phyloP scores from a whole-genome alignment of 371 early-diverging fungal genomes.

The Nematocida ausubeli region DNA sequence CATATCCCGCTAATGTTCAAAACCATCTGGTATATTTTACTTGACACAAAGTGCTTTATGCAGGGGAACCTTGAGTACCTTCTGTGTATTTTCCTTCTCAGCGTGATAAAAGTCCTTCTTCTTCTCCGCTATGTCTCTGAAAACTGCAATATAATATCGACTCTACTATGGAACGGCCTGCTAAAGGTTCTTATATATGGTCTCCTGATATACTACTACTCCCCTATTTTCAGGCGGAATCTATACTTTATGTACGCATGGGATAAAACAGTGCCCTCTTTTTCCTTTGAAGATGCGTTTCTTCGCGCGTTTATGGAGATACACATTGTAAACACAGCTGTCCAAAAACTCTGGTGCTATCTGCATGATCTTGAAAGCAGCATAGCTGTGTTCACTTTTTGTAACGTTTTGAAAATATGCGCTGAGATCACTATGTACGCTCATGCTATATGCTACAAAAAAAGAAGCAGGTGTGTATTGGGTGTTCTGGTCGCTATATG shows the following conservation, averaged over 20 bases:
- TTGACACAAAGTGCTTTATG: neutral
- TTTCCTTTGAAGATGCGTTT: neutral
- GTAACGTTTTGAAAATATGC: neutral
- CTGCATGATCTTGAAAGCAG: neutral
- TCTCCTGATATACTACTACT: neutral
- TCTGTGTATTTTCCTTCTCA: neutral
- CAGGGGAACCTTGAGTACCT: conserved; percentile 12
- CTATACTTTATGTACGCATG: conserved; percentile 2
- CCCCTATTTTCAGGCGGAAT: neutral
- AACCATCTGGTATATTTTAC: neutral
- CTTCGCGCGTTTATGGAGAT: conserved; percentile 8
- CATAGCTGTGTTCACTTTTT: neutral
- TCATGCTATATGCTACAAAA: neutral
- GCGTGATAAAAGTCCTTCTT: neutral
- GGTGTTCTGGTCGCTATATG: too few relatives aligned
- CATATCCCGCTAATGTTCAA: neutral
- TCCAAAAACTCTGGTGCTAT: neutral
- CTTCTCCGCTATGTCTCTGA: neutral
- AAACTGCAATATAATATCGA: neutral
- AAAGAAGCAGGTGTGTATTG: too few relatives aligned
- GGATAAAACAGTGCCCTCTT: too few relatives aligned
- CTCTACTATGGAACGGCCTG: neutral
- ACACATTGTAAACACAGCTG: neutral
- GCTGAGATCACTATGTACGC: neutral
- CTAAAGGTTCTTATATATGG: neutral